Evolutionary conservation across 2,329 filamentous ascomycete genomes (phyloP).

Genomic region (Cercospora janseana): DNA sequence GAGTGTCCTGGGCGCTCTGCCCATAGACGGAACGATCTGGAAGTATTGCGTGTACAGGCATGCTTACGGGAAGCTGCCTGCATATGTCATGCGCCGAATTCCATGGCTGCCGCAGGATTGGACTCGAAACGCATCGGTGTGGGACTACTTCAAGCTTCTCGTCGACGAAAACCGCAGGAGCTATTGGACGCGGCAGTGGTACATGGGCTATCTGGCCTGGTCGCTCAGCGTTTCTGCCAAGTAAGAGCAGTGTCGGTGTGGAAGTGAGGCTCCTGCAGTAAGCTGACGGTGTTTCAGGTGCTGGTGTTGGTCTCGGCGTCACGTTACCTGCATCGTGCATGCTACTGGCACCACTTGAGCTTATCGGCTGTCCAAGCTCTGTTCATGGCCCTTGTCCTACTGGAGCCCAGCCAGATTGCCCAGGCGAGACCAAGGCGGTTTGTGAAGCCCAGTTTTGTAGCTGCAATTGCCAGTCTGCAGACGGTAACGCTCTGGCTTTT

Average conservation of each 20-base stretch:
- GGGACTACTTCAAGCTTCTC: constrained; percentile 22
- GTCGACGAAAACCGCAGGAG: constrained; percentile 10
- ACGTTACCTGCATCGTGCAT: constrained; percentile 12
- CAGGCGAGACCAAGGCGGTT: background rate
- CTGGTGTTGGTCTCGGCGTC: constrained; percentile 5
- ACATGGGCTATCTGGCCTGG: constrained; percentile 22
- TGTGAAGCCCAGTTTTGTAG: background rate
- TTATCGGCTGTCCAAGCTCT: constrained; percentile 21
- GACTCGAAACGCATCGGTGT: constrained; percentile 14
- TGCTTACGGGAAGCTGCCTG: constrained; percentile 11
- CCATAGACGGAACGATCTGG: background rate
- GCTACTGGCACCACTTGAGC: constrained; percentile 19
- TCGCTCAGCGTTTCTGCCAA: constrained; percentile 20
- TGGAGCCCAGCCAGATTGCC: constrained; percentile 7
- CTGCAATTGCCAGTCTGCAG: background rate
- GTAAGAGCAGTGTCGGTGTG: constrained; percentile 13
- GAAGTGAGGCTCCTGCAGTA: constrained; percentile 3
- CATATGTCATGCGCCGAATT: background rate
- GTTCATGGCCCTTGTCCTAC: constrained; percentile 21
- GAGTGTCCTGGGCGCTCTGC: background rate
- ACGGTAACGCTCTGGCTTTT: background rate
- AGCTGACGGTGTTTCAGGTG: constrained; percentile 8
- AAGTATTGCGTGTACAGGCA: background rate
- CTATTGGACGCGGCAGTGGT: constrained; percentile 27
- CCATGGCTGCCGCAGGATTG: constrained; percentile 11